Percentiles rank a stretch among this genome's conserved stretches.
Evolutionary conservation across 1,284 basidiomycete species (phyloP).

Genomic region (Xerocomus nothofagi): DNA sequence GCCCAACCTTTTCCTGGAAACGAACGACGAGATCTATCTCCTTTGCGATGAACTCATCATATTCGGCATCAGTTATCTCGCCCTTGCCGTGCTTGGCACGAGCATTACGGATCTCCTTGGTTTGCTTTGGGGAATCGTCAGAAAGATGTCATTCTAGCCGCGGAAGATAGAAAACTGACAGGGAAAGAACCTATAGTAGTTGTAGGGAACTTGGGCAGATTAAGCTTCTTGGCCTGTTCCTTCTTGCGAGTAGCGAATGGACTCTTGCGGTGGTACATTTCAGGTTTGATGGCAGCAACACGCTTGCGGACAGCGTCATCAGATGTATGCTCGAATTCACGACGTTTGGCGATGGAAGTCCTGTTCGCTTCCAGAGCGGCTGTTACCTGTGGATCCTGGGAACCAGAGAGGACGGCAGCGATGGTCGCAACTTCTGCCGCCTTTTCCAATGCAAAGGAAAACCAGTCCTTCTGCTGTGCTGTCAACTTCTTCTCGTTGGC

Average conservation of each 20-base stretch:
- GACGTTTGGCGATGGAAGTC: slow-evolving; percentile 90
- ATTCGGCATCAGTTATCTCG: slow-evolving; percentile 85
- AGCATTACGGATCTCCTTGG: slow-evolving; percentile 97
- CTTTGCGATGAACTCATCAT: slow-evolving; percentile 98
- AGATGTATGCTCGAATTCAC: slow-evolving; percentile 93
- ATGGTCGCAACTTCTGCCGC: slow-evolving; percentile 88
- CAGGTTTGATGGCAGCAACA: slow-evolving; percentile 87
- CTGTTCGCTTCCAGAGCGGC: slow-evolving; percentile 86
- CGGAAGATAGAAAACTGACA: slow-evolving; percentile 40
- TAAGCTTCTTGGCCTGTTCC: slow-evolving; percentile 86
- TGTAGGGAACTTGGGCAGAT: slow-evolving; percentile 96
- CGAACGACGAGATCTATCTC: slow-evolving; percentile 94
- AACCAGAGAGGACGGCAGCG: slow-evolving; percentile 80
- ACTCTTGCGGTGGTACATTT: slow-evolving; percentile 88
- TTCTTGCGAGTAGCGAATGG: slow-evolving; percentile 88
- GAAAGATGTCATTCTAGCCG: background rate
- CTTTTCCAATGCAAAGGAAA: slow-evolving; percentile 99
- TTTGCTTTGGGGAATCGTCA: slow-evolving; percentile 64
- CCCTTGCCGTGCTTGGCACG: slow-evolving; percentile 95
- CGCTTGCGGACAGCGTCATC: slow-evolving; percentile 96
- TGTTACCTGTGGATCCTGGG: slow-evolving; percentile 71
- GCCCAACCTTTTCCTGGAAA: slow-evolving; percentile 95
- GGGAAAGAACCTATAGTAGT: slow-evolving; percentile 99
- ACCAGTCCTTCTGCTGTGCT: slow-evolving; percentile 93
- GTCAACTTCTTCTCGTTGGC: slow-evolving; percentile 93